phyloP scores from a whole-genome alignment of 192 early-diverging fungal species.

The Entomortierella beljakovae region DNA sequence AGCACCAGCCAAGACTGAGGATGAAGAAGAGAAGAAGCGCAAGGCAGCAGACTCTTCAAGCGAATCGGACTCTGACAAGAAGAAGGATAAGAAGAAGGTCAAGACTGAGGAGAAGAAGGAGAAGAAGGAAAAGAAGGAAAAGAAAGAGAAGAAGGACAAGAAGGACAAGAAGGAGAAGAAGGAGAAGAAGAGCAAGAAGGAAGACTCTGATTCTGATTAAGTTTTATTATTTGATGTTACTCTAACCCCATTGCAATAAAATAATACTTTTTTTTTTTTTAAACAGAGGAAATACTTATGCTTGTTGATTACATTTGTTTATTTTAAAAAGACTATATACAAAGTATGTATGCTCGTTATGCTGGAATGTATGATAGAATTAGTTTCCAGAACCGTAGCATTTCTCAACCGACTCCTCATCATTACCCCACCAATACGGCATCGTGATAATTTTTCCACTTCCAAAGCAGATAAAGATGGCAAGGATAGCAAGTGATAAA shows the following conservation, averaged over 20 bases:
- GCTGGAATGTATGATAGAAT: background rate
- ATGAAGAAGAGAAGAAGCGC: constrained; percentile 56
- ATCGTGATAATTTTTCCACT: constrained; percentile 48
- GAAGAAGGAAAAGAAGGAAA: constrained; percentile 60
- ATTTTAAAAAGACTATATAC: no score
- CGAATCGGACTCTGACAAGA: constrained; percentile 52
- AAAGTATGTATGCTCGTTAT: no score
- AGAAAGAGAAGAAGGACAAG: constrained; percentile 53
- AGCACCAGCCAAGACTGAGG: constrained; percentile 6
- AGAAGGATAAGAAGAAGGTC: constrained; percentile 51
- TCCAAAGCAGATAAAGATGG: constrained; percentile 49
- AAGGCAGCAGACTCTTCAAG: constrained; percentile 40
- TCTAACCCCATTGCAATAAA: background rate
- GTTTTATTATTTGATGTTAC: background rate
- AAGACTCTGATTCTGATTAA: constrained; percentile 52
- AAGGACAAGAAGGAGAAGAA: constrained; percentile 59
- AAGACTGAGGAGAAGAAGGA: constrained; percentile 59
- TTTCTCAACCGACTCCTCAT: constrained; percentile 33
- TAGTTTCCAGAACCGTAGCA: constrained; percentile 46
- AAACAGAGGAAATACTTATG: no score
- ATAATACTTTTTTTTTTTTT: background rate
- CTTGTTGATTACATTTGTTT: no score
- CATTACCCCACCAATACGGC: constrained; percentile 52
- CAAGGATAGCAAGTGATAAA: constrained; percentile 40
- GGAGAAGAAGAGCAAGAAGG: constrained; percentile 56